Evolutionary conservation across 1,284 basidiomycete genomes (phyloP), one percentile per base, ranked within the genome.

Genomic region (Apiotrichum porosum): DNA sequence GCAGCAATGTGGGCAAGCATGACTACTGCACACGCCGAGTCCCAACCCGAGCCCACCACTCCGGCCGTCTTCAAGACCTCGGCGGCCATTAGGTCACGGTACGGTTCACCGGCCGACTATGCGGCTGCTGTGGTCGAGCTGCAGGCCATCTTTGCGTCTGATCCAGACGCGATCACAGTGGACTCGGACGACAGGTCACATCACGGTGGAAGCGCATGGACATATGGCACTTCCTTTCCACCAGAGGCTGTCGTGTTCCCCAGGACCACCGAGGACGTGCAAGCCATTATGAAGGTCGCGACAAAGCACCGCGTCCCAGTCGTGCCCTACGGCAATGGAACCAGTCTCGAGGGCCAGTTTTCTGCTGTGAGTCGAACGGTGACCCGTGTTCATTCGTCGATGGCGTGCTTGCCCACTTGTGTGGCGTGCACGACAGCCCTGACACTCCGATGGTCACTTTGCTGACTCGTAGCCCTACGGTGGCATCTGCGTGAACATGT

Each of bases 401-500:
- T 17, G 32, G 15, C 6, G 2, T 2, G 19, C 13, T n/a, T n/a
- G n/a, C n/a, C n/a, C n/a, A n/a, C n/a, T n/a, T n/a, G n/a, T n/a
- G n/a, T n/a, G n/a, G n/a, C n/a, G n/a, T n/a, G n/a, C n/a, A n/a
- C n/a, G n/a, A n/a, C n/a, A n/a, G n/a, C n/a, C n/a, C n/a, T n/a
- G n/a, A n/a, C n/a, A n/a, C n/a, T n/a, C n/a, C 8, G 8, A 28
- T 12, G 8, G 6, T n/a, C 22, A 9, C 44, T 45, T 9, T 28
- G 12, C 18, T 22, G 15, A 18, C 15, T n/a, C n/a, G n/a, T 32
- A 61, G 48, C 71, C 66, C 43, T 76, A 39, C 63, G 86, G 86
- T 6, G 83, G 85, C 2, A 88, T 93, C 46, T 89, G 85, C 56
- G 74, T 94, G 15, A 89, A 95, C 69, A 76, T 95, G 73, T 81